A percentile compares a stretch with the other conserved stretches of the same genome.
Evolutionary conservation across 1,284 basidiomycete species (phyloP).

Genomic region (Neolentinus lepideus): DNA sequence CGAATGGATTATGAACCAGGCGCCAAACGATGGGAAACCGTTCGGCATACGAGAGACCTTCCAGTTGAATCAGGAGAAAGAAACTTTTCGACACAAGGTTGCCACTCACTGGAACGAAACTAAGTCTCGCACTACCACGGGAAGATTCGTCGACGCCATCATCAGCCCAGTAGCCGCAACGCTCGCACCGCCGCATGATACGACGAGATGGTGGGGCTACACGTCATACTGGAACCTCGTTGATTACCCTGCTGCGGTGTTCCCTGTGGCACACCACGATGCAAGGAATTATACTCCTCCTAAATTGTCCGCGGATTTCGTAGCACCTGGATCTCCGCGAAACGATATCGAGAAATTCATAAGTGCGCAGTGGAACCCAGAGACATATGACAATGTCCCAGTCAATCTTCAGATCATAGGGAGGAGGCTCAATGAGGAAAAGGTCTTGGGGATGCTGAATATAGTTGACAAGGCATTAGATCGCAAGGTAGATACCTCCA

Average conservation of each 20-base stretch:
- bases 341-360: constrained; percentile 32
- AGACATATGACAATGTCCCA: constrained; percentile 36
- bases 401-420: constrained; percentile 42
- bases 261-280: constrained; percentile 38
- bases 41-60: constrained; percentile 33
- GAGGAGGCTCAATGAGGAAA: constrained; percentile 41
- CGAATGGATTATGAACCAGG: constrained; percentile 40
- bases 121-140: constrained; percentile 31
- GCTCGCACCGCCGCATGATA: constrained; percentile 43
- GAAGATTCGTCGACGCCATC: constrained; percentile 47
- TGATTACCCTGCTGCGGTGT: constrained; percentile 45
- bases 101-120: constrained; percentile 50
- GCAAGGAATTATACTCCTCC: constrained; percentile 10
- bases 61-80: constrained; percentile 36
- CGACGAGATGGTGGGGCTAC: constrained; percentile 45
- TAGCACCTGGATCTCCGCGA: constrained; percentile 21
- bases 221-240: constrained; percentile 50
- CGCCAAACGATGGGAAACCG: constrained; percentile 25
- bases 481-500: background rate
- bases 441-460: constrained; percentile 35
- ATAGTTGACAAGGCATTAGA: constrained; percentile 29
- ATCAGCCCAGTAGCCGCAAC: constrained; percentile 46
- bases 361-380: constrained; percentile 34
- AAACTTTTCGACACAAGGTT: constrained; percentile 32
- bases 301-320: constrained; percentile 14